Base-by-base conservation (phyloP, 768 basidiomycete species). In the Thelephora aurantiotincta region DNA sequence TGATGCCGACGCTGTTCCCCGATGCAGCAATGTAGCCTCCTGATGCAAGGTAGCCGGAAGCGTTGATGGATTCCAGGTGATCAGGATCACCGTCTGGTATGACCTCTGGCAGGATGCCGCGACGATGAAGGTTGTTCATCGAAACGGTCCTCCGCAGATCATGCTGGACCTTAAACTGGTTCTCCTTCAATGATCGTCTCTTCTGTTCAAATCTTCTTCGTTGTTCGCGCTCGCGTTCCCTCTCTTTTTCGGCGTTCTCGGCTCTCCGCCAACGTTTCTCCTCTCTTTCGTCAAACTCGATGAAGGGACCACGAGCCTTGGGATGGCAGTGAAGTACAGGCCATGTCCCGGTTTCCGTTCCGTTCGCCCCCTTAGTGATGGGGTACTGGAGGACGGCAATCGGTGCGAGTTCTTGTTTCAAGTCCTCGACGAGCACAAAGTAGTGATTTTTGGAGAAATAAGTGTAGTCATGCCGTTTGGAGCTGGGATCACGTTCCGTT, bases 381-480 rank as follows among this genome's bases (percentile, higher is more conserved):
- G 73, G 65, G 63, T 94, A 97, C 60, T 98, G 91, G 49, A 87
- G 78, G 14, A 77, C 74, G 46, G 84, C 78, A 52, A 98, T 75
- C 1, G 96, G 88, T 12, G 90, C 82, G 35, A 92, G 69, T 54
- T 90, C 82, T 47, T 82, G 78, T 3, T 73, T 75, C 48, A 90
- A 73, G 57, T 98, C 94, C 61, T 98, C 93, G n/a, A 97, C 75
- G 38, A 98, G 73, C 41, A 97, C 72, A 60, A 90, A 97, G 58
- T 74, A 80, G 45, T 73, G 77, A 36, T 72, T 71, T 36, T 78
- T 76, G 14, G 75, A 64, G 63, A 98, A 98, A 61, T 98, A 99
- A 48, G 74, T 77, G 58, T 78, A 89, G 62, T 93, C 91, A 52
- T 84, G 81, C 44, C 92, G 78, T 52, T 77, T 87, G 52, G 92